Evolutionary conservation across 2,329 filamentous ascomycete species (phyloP).

Genomic region (Annulohypoxylon truncatum): DNA sequence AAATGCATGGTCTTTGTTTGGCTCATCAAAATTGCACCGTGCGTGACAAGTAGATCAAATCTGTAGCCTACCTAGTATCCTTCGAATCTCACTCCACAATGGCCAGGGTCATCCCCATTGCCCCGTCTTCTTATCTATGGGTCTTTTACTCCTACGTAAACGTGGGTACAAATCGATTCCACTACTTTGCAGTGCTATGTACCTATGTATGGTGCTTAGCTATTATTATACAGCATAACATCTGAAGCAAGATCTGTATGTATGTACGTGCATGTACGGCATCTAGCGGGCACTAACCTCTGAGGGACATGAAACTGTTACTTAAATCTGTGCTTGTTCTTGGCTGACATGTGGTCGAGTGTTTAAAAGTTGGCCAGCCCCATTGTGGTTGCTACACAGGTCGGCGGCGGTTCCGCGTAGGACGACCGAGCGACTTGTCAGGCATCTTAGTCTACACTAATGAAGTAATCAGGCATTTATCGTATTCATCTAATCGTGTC

Average conservation of each 20-base stretch:
- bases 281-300: constrained; percentile 18
- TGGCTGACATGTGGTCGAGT: constrained; percentile 8
- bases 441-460: constrained; percentile 1
- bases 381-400: constrained; percentile 20
- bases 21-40: constrained; percentile 1
- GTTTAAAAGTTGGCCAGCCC: neutral
- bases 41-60: neutral
- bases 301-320: constrained; percentile 6
- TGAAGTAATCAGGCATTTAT: neutral
- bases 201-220: neutral
- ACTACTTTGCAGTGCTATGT: neutral
- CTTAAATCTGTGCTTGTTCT: constrained; percentile 21
- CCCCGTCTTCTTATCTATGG: constrained; percentile 17
- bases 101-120: constrained; percentile 9
- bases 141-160: constrained; percentile 12
- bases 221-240: constrained; percentile 18
- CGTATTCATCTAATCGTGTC: neutral
- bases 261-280: constrained; percentile 12
- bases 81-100: constrained; percentile 19
- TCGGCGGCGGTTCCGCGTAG: constrained; percentile 2
- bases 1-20: neutral
- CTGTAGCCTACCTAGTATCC: constrained; percentile 6
- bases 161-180: constrained; percentile 5
- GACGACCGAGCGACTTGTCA: constrained; percentile 9
- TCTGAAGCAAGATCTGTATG: constrained; percentile 25